Conservation (phyloP, 352 stramenopile genomes). For the Pythium biforme region DNA sequence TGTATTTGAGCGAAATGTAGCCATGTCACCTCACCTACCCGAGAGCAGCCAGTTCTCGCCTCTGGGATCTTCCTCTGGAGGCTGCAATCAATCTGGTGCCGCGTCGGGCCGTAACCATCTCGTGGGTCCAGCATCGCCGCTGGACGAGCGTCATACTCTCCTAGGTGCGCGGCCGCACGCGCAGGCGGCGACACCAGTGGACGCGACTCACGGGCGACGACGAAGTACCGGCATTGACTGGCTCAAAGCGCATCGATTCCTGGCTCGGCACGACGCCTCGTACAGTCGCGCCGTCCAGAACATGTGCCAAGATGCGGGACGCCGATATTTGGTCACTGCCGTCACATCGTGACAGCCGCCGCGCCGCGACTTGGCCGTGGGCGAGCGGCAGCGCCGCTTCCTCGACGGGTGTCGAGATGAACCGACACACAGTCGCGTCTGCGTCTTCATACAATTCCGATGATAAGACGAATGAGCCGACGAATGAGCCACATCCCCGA, state of each 20-base stretch:
- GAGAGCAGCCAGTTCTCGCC: not conserved
- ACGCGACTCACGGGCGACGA: not conserved
- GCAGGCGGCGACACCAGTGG: not conserved
- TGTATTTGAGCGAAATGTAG: not conserved
- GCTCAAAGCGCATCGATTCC: not conserved
- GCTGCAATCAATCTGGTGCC: not conserved
- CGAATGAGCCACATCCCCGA: too few relatives aligned
- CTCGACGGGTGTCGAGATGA: conserved; percentile 1
- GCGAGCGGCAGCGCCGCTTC: not conserved
- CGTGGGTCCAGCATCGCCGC: not conserved
- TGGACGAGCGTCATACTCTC: not conserved
- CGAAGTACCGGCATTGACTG: not conserved
- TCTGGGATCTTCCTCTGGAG: not conserved
- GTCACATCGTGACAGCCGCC: too few relatives aligned
- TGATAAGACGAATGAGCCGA: not conserved
- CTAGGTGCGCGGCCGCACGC: not conserved
- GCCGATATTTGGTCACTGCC: too few relatives aligned
- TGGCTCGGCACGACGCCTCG: not conserved
- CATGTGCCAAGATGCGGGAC: not conserved
- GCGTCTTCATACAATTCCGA: not conserved
- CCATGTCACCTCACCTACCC: not conserved
- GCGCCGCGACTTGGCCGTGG: conserved; percentile 2
- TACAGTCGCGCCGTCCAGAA: not conserved
- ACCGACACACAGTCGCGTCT: not conserved
- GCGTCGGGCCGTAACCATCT: not conserved